These are phyloP conservation scores for Penicillium sp. DNA, from an alignment of 2,329 filamentous ascomycete species.

Conservation along the genomic window DNA sequence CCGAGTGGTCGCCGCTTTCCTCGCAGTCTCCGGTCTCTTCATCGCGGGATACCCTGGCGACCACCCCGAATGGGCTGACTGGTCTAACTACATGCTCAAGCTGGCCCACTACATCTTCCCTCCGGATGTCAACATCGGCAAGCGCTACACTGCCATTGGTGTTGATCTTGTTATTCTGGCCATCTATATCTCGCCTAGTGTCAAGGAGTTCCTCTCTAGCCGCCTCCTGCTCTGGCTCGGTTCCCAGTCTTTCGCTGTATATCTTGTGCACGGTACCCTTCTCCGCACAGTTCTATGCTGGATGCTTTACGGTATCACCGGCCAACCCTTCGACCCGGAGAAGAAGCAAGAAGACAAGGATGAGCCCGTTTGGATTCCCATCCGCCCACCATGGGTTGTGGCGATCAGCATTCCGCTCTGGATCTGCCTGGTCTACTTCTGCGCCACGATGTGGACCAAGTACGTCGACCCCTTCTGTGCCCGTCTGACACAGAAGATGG, in stretches of 20 bases:
- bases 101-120: slow-evolving; percentile 54
- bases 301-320: slow-evolving; percentile 58
- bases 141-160: slow-evolving; percentile 55
- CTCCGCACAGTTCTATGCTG: slow-evolving; percentile 57
- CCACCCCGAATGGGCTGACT: slow-evolving; percentile 54
- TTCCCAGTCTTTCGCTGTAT: slow-evolving; percentile 61
- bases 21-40: slow-evolving; percentile 52
- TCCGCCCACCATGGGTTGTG: slow-evolving; percentile 47
- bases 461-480: slow-evolving; percentile 59
- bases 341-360: slow-evolving; percentile 46
- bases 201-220: slow-evolving; percentile 57
- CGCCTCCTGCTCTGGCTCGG: slow-evolving; percentile 59
- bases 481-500: slow-evolving; percentile 53
- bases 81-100: slow-evolving; percentile 53
- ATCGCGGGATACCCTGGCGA: slow-evolving; percentile 58
- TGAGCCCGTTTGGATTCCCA: slow-evolving; percentile 48
- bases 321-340: slow-evolving; percentile 48
- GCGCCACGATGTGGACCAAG: slow-evolving; percentile 57
- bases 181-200: slow-evolving; percentile 55
- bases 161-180: slow-evolving; percentile 56
- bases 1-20: slow-evolving; percentile 42
- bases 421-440: slow-evolving; percentile 53
- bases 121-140: slow-evolving; percentile 47
- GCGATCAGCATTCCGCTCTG: slow-evolving; percentile 53
- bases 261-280: slow-evolving; percentile 60